phyloP scores from a whole-genome alignment of 1,284 basidiomycete genomes.

The Ganoderma boninense region DNA sequence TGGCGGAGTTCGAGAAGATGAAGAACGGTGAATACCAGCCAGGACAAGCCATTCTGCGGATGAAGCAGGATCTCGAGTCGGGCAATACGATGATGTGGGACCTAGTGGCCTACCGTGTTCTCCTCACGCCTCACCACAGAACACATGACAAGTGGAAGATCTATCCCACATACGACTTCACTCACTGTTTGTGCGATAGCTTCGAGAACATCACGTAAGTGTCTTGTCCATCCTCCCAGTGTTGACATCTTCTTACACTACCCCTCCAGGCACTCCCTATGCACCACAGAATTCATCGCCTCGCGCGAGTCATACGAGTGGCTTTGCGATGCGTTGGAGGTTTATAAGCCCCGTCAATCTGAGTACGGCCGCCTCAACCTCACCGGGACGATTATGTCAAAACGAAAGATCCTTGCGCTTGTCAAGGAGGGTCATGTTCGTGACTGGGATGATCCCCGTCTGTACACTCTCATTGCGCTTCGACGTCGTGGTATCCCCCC shows the following conservation, averaged over 20 bases:
- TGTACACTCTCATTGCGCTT: conserved; percentile 97
- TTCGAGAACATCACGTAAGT: conserved; percentile 98
- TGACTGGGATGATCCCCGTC: conserved; percentile 98
- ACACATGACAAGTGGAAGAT: conserved; percentile 94
- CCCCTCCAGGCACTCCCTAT: conserved; percentile 87
- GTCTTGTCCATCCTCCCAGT: conserved; percentile 3
- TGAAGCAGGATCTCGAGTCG: conserved; percentile 96
- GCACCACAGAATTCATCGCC: conserved; percentile 97
- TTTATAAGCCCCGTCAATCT: conserved; percentile 98
- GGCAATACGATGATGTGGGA: conserved; percentile 99
- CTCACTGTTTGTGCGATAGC: conserved; percentile 98
- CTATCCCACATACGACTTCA: conserved; percentile 99
- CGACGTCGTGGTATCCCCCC: conserved; percentile 96
- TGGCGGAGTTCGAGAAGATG: conserved; percentile 94
- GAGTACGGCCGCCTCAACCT: conserved; percentile 96
- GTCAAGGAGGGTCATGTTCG: conserved; percentile 87
- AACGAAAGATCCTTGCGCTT: conserved; percentile 93
- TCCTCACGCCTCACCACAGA: conserved; percentile 92
- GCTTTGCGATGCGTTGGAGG: conserved; percentile 95
- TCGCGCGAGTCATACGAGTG: conserved; percentile 99
- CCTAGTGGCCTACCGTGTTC: conserved; percentile 94
- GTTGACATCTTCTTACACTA: conserved; percentile 11
- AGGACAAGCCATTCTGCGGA: conserved; percentile 91
- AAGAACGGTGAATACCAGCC: conserved; percentile 90
- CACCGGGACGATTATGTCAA: conserved; percentile 97